Base-by-base conservation (phyloP, 2,329 filamentous ascomycete species). In the Eutypa lata region DNA sequence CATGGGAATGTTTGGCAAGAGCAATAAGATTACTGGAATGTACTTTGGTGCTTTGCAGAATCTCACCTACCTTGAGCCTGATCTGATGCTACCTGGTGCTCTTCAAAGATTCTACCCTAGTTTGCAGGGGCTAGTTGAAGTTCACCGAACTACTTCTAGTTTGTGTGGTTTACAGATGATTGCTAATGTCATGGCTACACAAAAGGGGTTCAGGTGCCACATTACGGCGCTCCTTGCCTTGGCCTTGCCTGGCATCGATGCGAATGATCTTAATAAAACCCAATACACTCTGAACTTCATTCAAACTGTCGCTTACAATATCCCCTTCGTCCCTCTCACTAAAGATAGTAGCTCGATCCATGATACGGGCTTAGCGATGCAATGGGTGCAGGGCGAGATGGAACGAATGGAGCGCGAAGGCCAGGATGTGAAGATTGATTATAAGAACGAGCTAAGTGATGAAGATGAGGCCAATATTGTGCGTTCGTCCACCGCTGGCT, bases 1-100 rank as follows among this genome's bases (percentile, higher is more conserved):
- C 70, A 97, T 99, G 92, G 94, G 94, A 26, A 88, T 99, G 48
- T 99, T 97, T 70, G 90, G 92, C 50, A 99, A 99, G 79, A 96
- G 92, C 69, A 87, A 86, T 53, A 92, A 91, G 48, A 88, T 94
- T 3, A 91, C 96, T 67, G 92, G 88, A 70, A 96, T 92, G 75
- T 96, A 93, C 59, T 84, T 97, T 59, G 91, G 89, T 48, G 90
- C 93, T 1, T 78, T 99, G 48, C 93, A 97, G 69, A 89, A 90
- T 51, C 76, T 99, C 50, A 89, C 94, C 2, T 97, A 89, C 64
- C 78, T 99, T 45, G 93, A 99, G 68, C 95, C 94, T 0, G 87
- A 91, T 61, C 77, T 97, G 61, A 93, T 99, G 54, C 78, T 99
- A 2, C 94, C 94, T 0, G 94, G 95, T 42, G 93, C 94, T 24